These are phyloP conservation scores for Corynascus novoguineensis DNA, from an alignment of 495 filamentous ascomycete species.

Conservation along the genomic window DNA sequence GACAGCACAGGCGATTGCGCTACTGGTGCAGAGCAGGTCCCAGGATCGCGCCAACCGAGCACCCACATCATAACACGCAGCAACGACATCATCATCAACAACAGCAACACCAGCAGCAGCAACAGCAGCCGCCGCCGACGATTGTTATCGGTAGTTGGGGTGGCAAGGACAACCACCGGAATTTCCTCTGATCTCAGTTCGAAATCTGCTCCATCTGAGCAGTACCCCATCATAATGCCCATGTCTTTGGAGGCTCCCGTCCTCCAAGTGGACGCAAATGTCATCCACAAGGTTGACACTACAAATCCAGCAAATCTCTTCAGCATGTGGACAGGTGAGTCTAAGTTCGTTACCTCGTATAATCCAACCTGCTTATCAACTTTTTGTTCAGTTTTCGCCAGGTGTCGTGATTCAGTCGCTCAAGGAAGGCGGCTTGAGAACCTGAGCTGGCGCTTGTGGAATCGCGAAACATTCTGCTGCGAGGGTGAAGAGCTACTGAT, in stretches of 20 bases:
- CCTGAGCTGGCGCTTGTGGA: slow-evolving; percentile 93
- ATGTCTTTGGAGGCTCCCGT: slow-evolving; percentile 43
- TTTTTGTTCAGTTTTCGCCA: slow-evolving; percentile 74
- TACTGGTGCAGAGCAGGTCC: slow-evolving; percentile 32
- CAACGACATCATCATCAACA: slow-evolving; percentile 4
- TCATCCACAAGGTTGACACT: slow-evolving; percentile 91
- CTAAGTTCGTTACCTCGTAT: background rate
- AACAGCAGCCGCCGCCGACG: too few relatives aligned
- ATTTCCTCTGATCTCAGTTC: slow-evolving; percentile 18
- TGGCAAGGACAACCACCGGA: slow-evolving; percentile 15
- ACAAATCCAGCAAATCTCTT: slow-evolving; percentile 87
- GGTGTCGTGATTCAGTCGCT: slow-evolving; percentile 90
- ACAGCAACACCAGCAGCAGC: too few relatives aligned
- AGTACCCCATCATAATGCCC: slow-evolving; percentile 31
- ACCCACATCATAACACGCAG: background rate
- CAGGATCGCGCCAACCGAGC: slow-evolving; percentile 22
- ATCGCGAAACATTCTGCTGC: slow-evolving; percentile 92
- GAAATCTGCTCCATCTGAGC: slow-evolving; percentile 31
- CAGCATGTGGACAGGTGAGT: slow-evolving; percentile 96
- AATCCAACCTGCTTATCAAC: background rate
- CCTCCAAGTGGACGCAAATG: slow-evolving; percentile 75
- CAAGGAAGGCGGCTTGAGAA: slow-evolving; percentile 92
- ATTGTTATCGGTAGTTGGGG: slow-evolving; percentile 22
- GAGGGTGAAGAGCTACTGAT: slow-evolving; percentile 45
- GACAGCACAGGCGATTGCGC: slow-evolving; percentile 10